A percentile compares a stretch with the other conserved stretches of the same genome.
Evolutionary conservation across 2,329 filamentous ascomycete genomes (phyloP).

Genomic region (Esteya vermicola): DNA sequence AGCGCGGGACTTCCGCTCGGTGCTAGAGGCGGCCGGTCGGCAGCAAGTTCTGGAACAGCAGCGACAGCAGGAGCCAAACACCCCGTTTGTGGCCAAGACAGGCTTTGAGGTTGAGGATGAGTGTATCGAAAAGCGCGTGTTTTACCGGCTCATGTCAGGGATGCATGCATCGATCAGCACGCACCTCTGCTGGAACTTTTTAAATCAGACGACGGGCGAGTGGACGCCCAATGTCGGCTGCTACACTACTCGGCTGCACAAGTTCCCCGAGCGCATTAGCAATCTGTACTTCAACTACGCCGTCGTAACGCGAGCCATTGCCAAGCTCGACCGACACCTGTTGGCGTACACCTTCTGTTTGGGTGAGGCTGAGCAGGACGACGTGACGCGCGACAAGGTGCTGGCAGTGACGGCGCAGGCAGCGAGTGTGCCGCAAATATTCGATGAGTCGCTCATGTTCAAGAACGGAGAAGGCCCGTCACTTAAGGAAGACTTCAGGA

Average conservation of each 20-base stretch:
- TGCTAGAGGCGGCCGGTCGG: constrained; percentile 43
- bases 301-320: constrained; percentile 78
- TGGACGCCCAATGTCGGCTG: constrained; percentile 87
- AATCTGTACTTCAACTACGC: constrained; percentile 99
- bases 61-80: constrained; percentile 38
- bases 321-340: constrained; percentile 76
- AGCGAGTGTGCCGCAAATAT: constrained; percentile 61
- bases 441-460: constrained; percentile 94
- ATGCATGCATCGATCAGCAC: constrained; percentile 98
- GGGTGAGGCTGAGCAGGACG: constrained; percentile 68
- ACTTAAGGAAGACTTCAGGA: constrained; percentile 92
- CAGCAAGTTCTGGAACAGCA: constrained; percentile 48
- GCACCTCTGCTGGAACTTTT: constrained; percentile 88
- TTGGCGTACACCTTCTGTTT: constrained; percentile 78
- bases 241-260: constrained; percentile 75
- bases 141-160: constrained; percentile 85
- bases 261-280: constrained; percentile 77
- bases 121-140: constrained; percentile 96
- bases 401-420: constrained; percentile 60
- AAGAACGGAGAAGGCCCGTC: constrained; percentile 59
- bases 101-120: constrained; percentile 73
- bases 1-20: constrained; percentile 45
- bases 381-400: constrained; percentile 66
- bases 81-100: constrained; percentile 46
- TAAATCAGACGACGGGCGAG: constrained; percentile 86